Conservation (phyloP, 225 moss, liverwort and hornwort genomes). For the Bryoerythrophyllum caledonicum region DNA sequence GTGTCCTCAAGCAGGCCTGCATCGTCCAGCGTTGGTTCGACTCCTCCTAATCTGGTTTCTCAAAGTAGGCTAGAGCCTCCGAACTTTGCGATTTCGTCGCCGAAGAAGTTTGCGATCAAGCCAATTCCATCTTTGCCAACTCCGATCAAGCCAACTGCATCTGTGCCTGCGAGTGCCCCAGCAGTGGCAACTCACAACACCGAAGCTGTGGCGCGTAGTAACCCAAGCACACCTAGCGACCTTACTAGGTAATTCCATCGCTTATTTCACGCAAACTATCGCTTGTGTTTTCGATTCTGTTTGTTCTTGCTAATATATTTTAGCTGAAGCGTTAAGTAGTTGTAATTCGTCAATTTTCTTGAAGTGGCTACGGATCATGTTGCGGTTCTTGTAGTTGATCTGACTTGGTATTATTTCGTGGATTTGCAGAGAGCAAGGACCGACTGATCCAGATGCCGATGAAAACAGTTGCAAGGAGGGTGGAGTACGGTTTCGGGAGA, state of each 20-base stretch:
- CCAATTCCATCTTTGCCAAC: constrained; percentile 24
- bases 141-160: constrained; percentile 35
- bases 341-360: not conserved
- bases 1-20: constrained; percentile 7
- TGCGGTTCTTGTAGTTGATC: not conserved
- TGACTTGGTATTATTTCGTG: not conserved
- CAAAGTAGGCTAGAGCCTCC: constrained; percentile 20
- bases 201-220: constrained; percentile 22
- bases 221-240: constrained; percentile 22
- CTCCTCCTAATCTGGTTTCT: constrained; percentile 22
- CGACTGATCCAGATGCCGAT: constrained; percentile 40
- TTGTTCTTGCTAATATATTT: not conserved
- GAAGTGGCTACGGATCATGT: not conserved
- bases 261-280: not conserved
- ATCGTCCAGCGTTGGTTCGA: constrained; percentile 19
- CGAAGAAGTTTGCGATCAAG: constrained; percentile 28
- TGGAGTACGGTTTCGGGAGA: constrained; percentile 52
- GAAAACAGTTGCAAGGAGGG: constrained; percentile 44
- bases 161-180: constrained; percentile 26
- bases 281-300: not conserved
- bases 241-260: constrained; percentile 29
- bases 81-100: constrained; percentile 17
- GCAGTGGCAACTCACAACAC: constrained; percentile 6
- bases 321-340: not conserved
- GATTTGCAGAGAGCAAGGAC: constrained; percentile 34